These are phyloP conservation scores for Fusarium subtropicale DNA, from an alignment of 2,329 filamentous ascomycete species.

Conservation along the genomic window DNA sequence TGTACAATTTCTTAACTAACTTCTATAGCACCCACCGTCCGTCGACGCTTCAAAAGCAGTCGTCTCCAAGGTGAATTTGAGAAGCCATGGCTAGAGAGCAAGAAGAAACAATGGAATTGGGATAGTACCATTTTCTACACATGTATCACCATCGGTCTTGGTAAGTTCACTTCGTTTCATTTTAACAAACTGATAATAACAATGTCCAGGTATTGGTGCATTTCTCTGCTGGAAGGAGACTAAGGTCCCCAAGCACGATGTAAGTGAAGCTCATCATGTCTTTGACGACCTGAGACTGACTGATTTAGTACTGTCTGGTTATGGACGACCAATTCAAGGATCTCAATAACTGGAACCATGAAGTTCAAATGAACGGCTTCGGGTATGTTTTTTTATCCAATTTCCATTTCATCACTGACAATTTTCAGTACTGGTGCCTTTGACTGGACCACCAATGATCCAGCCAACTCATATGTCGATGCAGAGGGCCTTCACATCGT, in stretches of 20 bases:
- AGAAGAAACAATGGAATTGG: constrained; percentile 43
- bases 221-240: constrained; percentile 41
- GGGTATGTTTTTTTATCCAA: constrained; percentile 46
- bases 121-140: constrained; percentile 47
- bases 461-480: constrained; percentile 59
- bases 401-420: neutral
- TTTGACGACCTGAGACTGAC: neutral
- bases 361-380: constrained; percentile 56
- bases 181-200: neutral
- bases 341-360: constrained; percentile 59
- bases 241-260: constrained; percentile 35
- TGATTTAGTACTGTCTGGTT: constrained; percentile 39
- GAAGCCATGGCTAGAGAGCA: constrained; percentile 44
- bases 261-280: neutral
- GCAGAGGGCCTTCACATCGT: constrained; percentile 62
- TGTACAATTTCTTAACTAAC: neutral
- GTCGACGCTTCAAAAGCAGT: constrained; percentile 51
- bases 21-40: neutral
- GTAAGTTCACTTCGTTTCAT: neutral
- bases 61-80: constrained; percentile 43
- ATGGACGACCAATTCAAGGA: constrained; percentile 47
- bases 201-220: constrained; percentile 25
- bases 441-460: constrained; percentile 64
- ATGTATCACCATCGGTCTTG: constrained; percentile 38
- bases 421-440: constrained; percentile 54